Evolutionary conservation across 192 early-diverging fungal genomes (phyloP).

Genomic region (Coemansia sp.): DNA sequence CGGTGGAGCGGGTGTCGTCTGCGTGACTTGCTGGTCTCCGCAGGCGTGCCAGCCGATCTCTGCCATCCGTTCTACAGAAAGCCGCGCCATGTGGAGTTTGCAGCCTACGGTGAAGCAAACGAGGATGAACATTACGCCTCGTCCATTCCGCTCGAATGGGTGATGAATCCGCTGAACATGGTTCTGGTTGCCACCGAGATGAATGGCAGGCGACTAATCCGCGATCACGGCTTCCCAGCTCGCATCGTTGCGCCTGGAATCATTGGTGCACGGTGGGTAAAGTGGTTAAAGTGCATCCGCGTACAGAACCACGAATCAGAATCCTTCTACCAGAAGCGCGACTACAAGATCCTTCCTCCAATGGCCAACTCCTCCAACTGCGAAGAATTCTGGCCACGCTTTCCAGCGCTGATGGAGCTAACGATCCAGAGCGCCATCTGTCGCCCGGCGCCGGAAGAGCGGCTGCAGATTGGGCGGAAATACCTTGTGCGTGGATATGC

Average conservation of each 20-base stretch:
- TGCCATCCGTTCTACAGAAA: conserved; percentile 48
- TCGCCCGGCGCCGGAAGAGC: conserved; percentile 61
- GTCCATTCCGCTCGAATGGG: conserved; percentile 65
- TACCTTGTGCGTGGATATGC: conserved; percentile 75
- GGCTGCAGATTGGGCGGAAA: conserved; percentile 23
- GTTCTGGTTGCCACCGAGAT: conserved; percentile 78
- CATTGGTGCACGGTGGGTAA: conserved; percentile 87
- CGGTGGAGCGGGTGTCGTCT: conserved; percentile 78
- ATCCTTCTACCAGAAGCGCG: conserved; percentile 75
- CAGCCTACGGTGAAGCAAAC: conserved; percentile 65
- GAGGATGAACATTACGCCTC: conserved; percentile 81
- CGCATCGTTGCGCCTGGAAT: conserved; percentile 87
- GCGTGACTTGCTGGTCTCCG: conserved; percentile 68
- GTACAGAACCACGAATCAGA: conserved; percentile 61
- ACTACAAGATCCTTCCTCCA: conserved; percentile 87
- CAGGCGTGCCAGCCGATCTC: conserved; percentile 58
- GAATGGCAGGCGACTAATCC: conserved; percentile 71
- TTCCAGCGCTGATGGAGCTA: conserved; percentile 67
- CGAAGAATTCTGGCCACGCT: conserved; percentile 48
- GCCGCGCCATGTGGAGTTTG: conserved; percentile 63
- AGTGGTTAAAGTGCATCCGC: conserved; percentile 72
- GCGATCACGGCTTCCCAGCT: conserved; percentile 87
- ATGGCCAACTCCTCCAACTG: conserved; percentile 56
- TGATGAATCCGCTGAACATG: conserved; percentile 68
- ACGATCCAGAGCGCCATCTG: conserved; percentile 80